Evolutionary conservation across 495 filamentous ascomycete species (phyloP), one percentile per base, ranked within the genome.

Genomic region (Pseudomonodictys pantanalensis): DNA sequence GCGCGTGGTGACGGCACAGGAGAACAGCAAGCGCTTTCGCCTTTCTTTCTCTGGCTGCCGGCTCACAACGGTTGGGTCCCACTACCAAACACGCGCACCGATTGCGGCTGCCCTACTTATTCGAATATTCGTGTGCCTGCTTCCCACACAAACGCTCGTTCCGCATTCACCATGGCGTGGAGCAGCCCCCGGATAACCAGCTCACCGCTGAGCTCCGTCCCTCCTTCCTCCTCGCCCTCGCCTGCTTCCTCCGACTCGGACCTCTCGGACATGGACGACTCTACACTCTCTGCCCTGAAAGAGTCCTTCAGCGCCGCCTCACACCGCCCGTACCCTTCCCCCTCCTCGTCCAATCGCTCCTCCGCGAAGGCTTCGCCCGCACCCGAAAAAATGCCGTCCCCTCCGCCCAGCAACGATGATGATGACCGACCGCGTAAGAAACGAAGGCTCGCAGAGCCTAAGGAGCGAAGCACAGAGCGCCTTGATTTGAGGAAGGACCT

Each of bases 401-500:
- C 60, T 3, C 43, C 68, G 11, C 54, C 57, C 7, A 68, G 74
- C 71, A 74, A 78, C 74, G 79, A 80, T 64, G 84, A 81, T 29
- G 76, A 76, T 22, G 59, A 46, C 43, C 84, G 83, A 45, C 88
- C 90, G 38, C 75, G 84, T 23, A 93, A 91, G 78, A 87, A 87
- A 68, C 81, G 86, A 69, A 83, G 82, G 66, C 79, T 85, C 41
- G 78, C 82, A 48, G 80, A 86, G 61, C 81, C 84, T 53, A 88
- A 86, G 68, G 83, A 85, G 65, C 86, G 89, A 64, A 87, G 79
- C 9, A 95, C 90, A 6, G 79, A 88, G 55, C 84, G 86, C 69
- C 80, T 96, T 18, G 84, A 93, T 72, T 73, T 96, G 4, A 76
- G 81, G 17, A 72, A 72, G 23, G 77, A 79, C 24, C 47, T 68